These are phyloP conservation scores for Gaeumannomyces sp. DNA, from an alignment of 2,329 filamentous ascomycete species.

Conservation along the genomic window DNA sequence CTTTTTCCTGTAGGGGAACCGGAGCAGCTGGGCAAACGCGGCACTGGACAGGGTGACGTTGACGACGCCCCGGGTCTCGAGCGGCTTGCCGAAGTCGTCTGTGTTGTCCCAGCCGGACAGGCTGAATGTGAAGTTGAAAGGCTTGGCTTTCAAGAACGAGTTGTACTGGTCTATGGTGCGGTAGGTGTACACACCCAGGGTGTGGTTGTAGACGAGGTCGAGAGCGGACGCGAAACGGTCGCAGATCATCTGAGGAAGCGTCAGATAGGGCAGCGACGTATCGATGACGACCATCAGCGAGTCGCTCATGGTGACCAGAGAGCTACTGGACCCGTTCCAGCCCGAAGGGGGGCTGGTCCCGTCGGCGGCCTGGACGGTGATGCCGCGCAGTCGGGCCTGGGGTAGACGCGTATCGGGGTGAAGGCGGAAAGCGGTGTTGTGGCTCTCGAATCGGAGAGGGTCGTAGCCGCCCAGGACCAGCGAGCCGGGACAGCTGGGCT, in stretches of 20 bases:
- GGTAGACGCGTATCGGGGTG: constrained; percentile 49
- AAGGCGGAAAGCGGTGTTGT: constrained; percentile 55
- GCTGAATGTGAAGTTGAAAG: constrained; percentile 50
- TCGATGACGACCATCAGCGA: constrained; percentile 52
- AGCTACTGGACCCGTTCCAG: constrained; percentile 32
- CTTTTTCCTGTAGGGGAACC: constrained; percentile 41
- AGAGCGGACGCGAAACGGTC: constrained; percentile 58
- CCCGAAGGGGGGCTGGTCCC: constrained; percentile 24
- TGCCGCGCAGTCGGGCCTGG: constrained; percentile 53
- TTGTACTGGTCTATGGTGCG: constrained; percentile 48
- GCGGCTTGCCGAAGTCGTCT: constrained; percentile 44
- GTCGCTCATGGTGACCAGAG: constrained; percentile 39
- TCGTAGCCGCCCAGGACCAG: constrained; percentile 69
- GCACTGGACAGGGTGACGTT: constrained; percentile 49
- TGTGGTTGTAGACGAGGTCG: constrained; percentile 58
- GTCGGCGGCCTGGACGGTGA: constrained; percentile 34
- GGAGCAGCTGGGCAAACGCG: constrained; percentile 43
- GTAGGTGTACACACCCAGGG: constrained; percentile 59
- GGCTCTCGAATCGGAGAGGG: constrained; percentile 51
- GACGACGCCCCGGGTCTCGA: constrained; percentile 43
- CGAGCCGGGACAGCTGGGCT: constrained; percentile 41
- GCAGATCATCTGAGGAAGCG: constrained; percentile 55
- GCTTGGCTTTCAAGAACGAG: constrained; percentile 34
- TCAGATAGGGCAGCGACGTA: constrained; percentile 58
- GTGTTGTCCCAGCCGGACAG: constrained; percentile 49